Conservation (phyloP, 805 yeast genomes). For the Kazachstania kunashirensis region DNA sequence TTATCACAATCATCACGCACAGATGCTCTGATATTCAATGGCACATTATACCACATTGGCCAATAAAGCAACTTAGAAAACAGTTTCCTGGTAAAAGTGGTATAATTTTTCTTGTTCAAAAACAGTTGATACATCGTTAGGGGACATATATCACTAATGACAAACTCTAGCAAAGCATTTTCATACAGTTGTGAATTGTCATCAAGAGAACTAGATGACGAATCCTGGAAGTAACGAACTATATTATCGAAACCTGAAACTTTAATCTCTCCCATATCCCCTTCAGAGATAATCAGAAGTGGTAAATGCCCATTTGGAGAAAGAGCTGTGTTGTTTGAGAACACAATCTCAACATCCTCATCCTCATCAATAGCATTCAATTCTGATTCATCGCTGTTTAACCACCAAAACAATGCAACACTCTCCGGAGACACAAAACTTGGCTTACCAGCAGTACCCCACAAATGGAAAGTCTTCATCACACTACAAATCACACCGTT, state of each 20-base stretch:
- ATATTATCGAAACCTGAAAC: conserved; percentile 38
- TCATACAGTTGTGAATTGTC: conserved; percentile 33
- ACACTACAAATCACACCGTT: neutral
- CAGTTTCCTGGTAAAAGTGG: conserved; percentile 44
- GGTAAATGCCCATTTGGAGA: conserved; percentile 46
- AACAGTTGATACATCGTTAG: conserved; percentile 50
- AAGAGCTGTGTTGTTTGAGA: conserved; percentile 49
- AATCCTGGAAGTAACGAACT: conserved; percentile 22
- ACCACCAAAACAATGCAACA: conserved; percentile 23
- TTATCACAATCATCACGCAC: conserved; percentile 15
- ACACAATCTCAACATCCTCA: conserved; percentile 31
- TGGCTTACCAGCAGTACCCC: conserved; percentile 23
- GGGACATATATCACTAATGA: conserved; percentile 34
- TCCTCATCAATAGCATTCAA: conserved; percentile 2
- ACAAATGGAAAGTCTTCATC: conserved; percentile 14
- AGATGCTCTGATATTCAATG: conserved; percentile 24
- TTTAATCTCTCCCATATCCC: conserved; percentile 8
- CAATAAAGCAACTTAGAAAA: conserved; percentile 50
- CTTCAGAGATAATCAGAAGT: conserved; percentile 24
- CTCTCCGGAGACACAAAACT: conserved; percentile 24
- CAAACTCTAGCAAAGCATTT: conserved; percentile 36
- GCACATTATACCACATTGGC: conserved; percentile 68
- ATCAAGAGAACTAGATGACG: neutral
- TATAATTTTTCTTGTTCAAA: conserved; percentile 49
- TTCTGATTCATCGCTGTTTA: conserved; percentile 7